phyloP scores from a whole-genome alignment of 495 filamentous ascomycete species.

The Aspergillus wentii region DNA sequence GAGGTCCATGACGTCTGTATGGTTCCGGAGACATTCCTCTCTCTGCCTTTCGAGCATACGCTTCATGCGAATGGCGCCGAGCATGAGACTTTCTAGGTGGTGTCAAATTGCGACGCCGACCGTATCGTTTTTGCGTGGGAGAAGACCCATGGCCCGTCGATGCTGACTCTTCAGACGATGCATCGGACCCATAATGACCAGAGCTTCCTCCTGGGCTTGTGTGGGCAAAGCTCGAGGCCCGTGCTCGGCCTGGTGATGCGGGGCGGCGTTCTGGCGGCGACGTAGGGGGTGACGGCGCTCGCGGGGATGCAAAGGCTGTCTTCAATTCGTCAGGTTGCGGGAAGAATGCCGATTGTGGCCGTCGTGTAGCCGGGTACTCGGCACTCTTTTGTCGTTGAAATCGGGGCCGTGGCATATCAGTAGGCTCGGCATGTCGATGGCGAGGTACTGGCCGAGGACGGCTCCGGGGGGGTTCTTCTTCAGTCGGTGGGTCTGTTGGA shows the following conservation, averaged over 20 bases:
- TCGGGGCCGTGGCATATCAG: constrained; percentile 9
- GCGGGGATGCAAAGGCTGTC: constrained; percentile 23
- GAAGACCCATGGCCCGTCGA: constrained; percentile 8
- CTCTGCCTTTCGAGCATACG: constrained; percentile 29
- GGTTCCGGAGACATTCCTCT: constrained; percentile 27
- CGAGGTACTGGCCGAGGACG: constrained; percentile 13
- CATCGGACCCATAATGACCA: constrained; percentile 17
- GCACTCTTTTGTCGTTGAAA: constrained; percentile 21
- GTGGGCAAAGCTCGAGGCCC: constrained; percentile 10
- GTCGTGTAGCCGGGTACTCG: constrained; percentile 21
- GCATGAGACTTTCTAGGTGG: constrained; percentile 21
- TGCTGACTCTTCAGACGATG: constrained; percentile 20
- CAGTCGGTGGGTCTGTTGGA: constrained; percentile 27
- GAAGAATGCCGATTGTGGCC: constrained; percentile 11
- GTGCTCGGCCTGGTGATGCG: constrained; percentile 22
- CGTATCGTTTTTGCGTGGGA: too few relatives aligned
- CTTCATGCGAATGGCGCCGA: constrained; percentile 42
- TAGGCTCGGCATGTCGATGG: constrained; percentile 13
- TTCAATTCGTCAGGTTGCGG: constrained; percentile 5
- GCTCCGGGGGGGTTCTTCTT: constrained; percentile 20
- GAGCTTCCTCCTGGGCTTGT: constrained; percentile 18
- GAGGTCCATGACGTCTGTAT: constrained; percentile 13
- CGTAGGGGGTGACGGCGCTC: constrained; percentile 30
- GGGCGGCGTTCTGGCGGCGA: constrained; percentile 10
- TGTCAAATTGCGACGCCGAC: constrained; percentile 26